A percentile compares a stretch with the other conserved stretches of the same genome.
Conservation (phyloP, 1,139 yeast genomes). For the Suhomyces ambrosiae region DNA sequence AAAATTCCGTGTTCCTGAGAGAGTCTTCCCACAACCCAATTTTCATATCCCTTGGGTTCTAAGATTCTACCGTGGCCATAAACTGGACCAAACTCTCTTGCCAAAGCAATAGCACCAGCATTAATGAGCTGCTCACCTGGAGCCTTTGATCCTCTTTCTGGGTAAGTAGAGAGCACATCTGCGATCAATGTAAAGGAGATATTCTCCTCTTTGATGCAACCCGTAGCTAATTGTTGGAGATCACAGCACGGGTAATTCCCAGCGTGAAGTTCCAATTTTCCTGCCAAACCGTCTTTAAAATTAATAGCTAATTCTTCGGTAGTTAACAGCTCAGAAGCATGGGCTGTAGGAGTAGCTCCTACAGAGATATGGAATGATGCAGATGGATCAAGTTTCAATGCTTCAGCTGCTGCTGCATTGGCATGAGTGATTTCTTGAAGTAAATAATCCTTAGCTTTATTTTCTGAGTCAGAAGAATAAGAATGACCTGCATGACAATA, state of each 20-base stretch:
- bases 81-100: slow-evolving; percentile 59
- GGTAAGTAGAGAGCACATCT: slow-evolving; percentile 64
- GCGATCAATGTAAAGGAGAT: slow-evolving; percentile 63
- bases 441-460: slow-evolving; percentile 51
- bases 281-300: slow-evolving; percentile 34
- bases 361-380: slow-evolving; percentile 52
- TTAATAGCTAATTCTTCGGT: slow-evolving; percentile 21
- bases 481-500: slow-evolving; percentile 85
- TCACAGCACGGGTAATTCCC: slow-evolving; percentile 78
- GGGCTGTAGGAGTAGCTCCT: slow-evolving; percentile 85
- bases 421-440: slow-evolving; percentile 60
- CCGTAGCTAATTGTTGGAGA: slow-evolving; percentile 73
- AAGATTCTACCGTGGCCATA: slow-evolving; percentile 53
- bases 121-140: slow-evolving; percentile 69
- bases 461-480: slow-evolving; percentile 50
- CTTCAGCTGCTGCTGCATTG: slow-evolving; percentile 52
- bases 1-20: slow-evolving; percentile 70
- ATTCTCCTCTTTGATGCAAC: slow-evolving; percentile 48
- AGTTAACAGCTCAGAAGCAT: slow-evolving; percentile 48
- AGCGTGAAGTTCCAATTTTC: slow-evolving; percentile 70
- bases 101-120: slow-evolving; percentile 72
- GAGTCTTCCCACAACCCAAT: slow-evolving; percentile 59
- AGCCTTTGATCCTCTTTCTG: slow-evolving; percentile 43
- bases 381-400: slow-evolving; percentile 29
- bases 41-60: slow-evolving; percentile 38